Conservation (phyloP, 192 early-diverging fungal genomes). For the Coemansia nantahalensis region DNA sequence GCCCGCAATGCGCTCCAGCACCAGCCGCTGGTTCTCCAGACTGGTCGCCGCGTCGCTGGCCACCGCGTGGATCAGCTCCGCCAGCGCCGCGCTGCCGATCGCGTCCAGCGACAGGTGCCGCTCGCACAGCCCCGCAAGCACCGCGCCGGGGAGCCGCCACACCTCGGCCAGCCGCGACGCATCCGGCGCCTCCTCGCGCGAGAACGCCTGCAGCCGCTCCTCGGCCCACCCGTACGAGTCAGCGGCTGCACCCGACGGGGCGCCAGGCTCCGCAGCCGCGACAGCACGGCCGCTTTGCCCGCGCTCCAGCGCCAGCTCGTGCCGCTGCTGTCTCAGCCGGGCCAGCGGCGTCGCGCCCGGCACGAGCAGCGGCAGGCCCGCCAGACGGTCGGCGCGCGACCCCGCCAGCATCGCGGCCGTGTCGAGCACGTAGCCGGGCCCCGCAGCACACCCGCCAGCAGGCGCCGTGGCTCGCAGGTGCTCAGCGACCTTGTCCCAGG, state of each 20-base stretch:
- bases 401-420: not conserved
- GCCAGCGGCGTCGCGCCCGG: slow-evolving; percentile 1
- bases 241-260: not conserved
- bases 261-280: not conserved
- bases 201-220: slow-evolving; percentile 12
- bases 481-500: slow-evolving; percentile 16
- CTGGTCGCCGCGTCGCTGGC: slow-evolving; percentile 20
- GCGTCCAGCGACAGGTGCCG: slow-evolving; percentile 12
- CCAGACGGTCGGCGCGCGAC: not conserved
- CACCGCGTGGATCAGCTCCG: slow-evolving; percentile 15
- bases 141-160: slow-evolving; percentile 31
- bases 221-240: slow-evolving; percentile 17
- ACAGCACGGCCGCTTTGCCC: no score
- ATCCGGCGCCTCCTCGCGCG: slow-evolving; percentile 13
- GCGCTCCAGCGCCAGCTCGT: no score
- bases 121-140: slow-evolving; percentile 14
- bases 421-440: not conserved
- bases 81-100: slow-evolving; percentile 11
- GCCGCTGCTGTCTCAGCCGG: not conserved
- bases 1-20: slow-evolving; percentile 2
- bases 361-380: not conserved
- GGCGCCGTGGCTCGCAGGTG: slow-evolving; percentile 3
- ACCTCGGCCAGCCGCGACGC: slow-evolving; percentile 3
- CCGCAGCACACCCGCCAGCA: not conserved
- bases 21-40: slow-evolving; percentile 31